phyloP scores from a whole-genome alignment of 805 yeast species.

The Zygosaccharomyces kombuchaensis region DNA sequence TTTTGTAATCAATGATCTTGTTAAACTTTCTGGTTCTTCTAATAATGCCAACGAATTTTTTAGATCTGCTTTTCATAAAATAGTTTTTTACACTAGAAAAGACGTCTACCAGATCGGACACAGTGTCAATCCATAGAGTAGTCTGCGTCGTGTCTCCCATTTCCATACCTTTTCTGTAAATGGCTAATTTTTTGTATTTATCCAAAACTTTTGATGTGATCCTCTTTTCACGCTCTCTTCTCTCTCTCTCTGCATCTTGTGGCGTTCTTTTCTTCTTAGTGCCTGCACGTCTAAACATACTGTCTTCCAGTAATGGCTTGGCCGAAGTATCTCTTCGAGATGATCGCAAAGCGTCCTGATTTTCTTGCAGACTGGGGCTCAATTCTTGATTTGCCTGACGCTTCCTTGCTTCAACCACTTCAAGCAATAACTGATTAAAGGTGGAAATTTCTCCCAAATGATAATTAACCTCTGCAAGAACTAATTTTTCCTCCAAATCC shows the following conservation, averaged over 20 bases:
- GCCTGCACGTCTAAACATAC: constrained; percentile 27
- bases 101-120: constrained; percentile 76
- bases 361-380: constrained; percentile 9
- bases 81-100: constrained; percentile 75
- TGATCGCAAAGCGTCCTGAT: constrained; percentile 5
- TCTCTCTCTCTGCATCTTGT: constrained; percentile 41
- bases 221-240: constrained; percentile 49
- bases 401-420: constrained; percentile 45
- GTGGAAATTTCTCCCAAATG: constrained; percentile 55
- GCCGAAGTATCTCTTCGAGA: constrained; percentile 16
- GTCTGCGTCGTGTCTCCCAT: constrained; percentile 57
- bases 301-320: constrained; percentile 33
- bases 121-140: constrained; percentile 77
- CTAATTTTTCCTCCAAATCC: constrained; percentile 68
- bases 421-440: constrained; percentile 51
- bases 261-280: constrained; percentile 30
- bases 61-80: constrained; percentile 70
- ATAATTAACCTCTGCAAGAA: constrained; percentile 77
- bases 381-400: constrained; percentile 25
- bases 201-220: constrained; percentile 56
- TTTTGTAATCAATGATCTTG: constrained; percentile 66
- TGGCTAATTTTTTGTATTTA: constrained; percentile 49
- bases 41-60: constrained; percentile 63
- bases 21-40: constrained; percentile 56
- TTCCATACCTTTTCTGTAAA: constrained; percentile 47